These are phyloP conservation scores for Platismatia glauca DNA, from an alignment of 495 filamentous ascomycete species.

Conservation along the genomic window DNA sequence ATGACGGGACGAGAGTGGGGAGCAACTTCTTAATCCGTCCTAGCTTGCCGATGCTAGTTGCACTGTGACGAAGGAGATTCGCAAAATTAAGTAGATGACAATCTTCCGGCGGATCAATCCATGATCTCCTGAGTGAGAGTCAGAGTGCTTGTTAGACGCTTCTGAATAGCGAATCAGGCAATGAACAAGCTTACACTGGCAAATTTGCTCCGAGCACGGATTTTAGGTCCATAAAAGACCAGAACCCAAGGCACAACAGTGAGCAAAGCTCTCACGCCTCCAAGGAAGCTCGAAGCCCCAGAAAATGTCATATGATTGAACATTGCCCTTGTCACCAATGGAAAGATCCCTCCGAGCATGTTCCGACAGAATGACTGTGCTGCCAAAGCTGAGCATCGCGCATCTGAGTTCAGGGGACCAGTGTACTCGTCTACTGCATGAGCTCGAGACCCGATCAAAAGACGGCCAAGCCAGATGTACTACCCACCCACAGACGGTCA, in stretches of 20 bases:
- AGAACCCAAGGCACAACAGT: constrained; percentile 81
- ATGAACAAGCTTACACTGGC: constrained; percentile 36
- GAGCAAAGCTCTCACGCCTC: constrained; percentile 60
- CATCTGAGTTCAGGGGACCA: too few species aligned
- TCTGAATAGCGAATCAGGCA: not conserved
- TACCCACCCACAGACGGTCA: too few species aligned
- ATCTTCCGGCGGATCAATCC: constrained; percentile 2
- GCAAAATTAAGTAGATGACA: too few species aligned
- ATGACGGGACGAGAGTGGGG: not conserved
- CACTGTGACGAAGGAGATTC: not conserved
- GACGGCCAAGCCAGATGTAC: too few species aligned
- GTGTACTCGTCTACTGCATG: too few species aligned
- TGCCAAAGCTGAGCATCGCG: constrained; percentile 77
- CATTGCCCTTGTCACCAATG: constrained; percentile 62
- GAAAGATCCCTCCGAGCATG: constrained; percentile 74
- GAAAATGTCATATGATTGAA: constrained; percentile 63
- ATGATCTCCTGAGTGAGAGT: constrained; percentile 4
- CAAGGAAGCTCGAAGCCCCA: constrained; percentile 66
- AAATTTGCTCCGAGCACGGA: constrained; percentile 71
- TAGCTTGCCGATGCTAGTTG: not conserved
- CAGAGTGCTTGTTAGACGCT: not conserved
- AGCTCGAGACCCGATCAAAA: too few species aligned
- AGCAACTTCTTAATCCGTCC: constrained; percentile 6
- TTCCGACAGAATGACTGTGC: constrained; percentile 84
- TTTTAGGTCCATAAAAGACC: constrained; percentile 68